phyloP scores from a whole-genome alignment of 2,329 filamentous ascomycete species.

The Pyrenophora teres region DNA sequence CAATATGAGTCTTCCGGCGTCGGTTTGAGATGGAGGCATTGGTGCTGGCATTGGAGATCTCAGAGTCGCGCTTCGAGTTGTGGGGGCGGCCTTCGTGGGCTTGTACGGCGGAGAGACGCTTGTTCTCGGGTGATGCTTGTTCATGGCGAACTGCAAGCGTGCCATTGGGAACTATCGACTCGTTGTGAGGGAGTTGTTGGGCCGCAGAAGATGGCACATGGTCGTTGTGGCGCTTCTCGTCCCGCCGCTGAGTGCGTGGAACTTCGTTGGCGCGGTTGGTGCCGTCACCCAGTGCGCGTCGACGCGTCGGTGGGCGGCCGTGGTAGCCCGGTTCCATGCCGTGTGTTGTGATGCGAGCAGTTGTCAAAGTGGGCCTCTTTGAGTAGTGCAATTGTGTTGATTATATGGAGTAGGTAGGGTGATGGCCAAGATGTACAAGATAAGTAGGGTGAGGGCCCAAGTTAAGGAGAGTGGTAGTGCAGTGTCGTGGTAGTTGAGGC shows the following conservation, averaged over 20 bases:
- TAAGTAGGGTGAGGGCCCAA: slow-evolving; percentile 29
- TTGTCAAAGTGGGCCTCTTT: slow-evolving; percentile 11
- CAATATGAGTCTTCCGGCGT: slow-evolving; percentile 74
- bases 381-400: slow-evolving; percentile 10
- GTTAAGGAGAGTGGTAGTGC: slow-evolving; percentile 24
- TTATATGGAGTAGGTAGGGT: slow-evolving; percentile 17
- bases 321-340: slow-evolving; percentile 41
- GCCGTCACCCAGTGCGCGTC: slow-evolving; percentile 41
- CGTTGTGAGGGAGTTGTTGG: slow-evolving; percentile 49
- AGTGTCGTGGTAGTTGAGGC: slow-evolving; percentile 18
- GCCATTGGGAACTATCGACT: slow-evolving; percentile 52
- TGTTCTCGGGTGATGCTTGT: slow-evolving; percentile 52
- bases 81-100: slow-evolving; percentile 54
- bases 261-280: slow-evolving; percentile 41
- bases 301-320: slow-evolving; percentile 40
- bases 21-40: slow-evolving; percentile 54
- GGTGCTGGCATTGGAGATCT: slow-evolving; percentile 61
- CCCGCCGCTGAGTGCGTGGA: slow-evolving; percentile 20
- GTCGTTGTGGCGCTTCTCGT: slow-evolving; percentile 27
- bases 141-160: slow-evolving; percentile 49
- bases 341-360: slow-evolving; percentile 5
- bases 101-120: slow-evolving; percentile 58
- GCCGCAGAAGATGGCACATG: slow-evolving; percentile 23
- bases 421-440: slow-evolving; percentile 27
- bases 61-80: slow-evolving; percentile 55